Evolutionary conservation across 441 rosid species (phyloP).

Genomic region (Mallotus repandus): DNA sequence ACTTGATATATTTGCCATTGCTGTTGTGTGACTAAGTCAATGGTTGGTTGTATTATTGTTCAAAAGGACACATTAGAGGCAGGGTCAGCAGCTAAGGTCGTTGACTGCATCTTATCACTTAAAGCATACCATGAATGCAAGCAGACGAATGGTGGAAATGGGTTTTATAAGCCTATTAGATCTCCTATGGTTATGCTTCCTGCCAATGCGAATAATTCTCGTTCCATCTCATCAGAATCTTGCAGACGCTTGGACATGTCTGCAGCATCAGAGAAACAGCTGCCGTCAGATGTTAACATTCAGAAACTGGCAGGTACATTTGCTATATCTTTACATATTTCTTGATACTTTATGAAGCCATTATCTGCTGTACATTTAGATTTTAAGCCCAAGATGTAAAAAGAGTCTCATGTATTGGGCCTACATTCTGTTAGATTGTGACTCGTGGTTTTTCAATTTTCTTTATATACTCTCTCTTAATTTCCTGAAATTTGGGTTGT

Average conservation of each 20-base stretch:
- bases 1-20: background rate
- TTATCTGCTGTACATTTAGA: too few relatives aligned
- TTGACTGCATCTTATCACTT: conserved; percentile 81
- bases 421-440: background rate
- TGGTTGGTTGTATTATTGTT: conserved; percentile 9
- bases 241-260: conserved; percentile 62
- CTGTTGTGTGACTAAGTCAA: background rate
- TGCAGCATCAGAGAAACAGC: conserved; percentile 35
- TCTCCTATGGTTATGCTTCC: conserved; percentile 59
- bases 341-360: too few relatives aligned
- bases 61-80: conserved; percentile 71
- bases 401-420: background rate
- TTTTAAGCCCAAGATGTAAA: too few relatives aligned
- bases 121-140: conserved; percentile 68
- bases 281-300: conserved; percentile 32
- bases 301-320: conserved; percentile 50
- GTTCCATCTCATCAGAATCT: conserved; percentile 42
- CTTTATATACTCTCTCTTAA: background rate
- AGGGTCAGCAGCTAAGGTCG: conserved; percentile 76
- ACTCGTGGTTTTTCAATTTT: background rate
- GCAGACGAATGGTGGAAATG: conserved; percentile 53
- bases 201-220: conserved; percentile 36
- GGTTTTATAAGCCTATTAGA: conserved; percentile 52
- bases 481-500: conserved; percentile 2
- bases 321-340: background rate